Conservation (phyloP, 139 green algal genomes). For the Chlorella sorokiniana region DNA sequence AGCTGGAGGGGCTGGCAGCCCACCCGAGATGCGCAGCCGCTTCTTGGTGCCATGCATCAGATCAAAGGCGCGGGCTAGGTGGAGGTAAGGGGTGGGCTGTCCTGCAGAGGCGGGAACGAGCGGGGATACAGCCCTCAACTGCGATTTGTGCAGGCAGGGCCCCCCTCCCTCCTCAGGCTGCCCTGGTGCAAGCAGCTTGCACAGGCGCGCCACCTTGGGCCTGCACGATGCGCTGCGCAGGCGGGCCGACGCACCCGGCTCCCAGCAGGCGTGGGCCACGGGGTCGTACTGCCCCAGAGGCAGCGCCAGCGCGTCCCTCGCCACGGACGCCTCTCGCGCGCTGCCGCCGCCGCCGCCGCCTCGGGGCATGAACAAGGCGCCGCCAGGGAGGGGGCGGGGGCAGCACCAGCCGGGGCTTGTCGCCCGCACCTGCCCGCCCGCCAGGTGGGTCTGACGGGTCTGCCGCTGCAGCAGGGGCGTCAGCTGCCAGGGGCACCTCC, state of each 20-base stretch:
- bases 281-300: constrained; percentile 52
- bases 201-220: background rate
- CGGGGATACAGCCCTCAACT: background rate
- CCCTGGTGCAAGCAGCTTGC: no score
- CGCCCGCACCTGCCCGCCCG: background rate
- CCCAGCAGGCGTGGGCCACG: constrained; percentile 65
- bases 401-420: constrained; percentile 19
- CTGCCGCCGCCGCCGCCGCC: background rate
- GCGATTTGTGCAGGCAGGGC: background rate
- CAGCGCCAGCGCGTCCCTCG: constrained; percentile 27
- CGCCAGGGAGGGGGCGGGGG: background rate
- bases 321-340: constrained; percentile 10
- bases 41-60: constrained; percentile 75
- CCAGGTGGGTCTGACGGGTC: background rate
- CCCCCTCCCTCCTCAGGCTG: no score
- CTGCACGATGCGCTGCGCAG: no score
- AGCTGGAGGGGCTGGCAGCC: background rate
- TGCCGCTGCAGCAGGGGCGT: background rate
- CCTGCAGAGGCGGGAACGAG: background rate
- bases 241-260: background rate
- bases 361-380: background rate
- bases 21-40: constrained; percentile 65
- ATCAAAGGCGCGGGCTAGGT: constrained; percentile 72
- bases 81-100: constrained; percentile 74
- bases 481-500: constrained; percentile 9